Base-by-base conservation (phyloP, 768 basidiomycete genomes). In the Macrolepiota albuminosa region DNA sequence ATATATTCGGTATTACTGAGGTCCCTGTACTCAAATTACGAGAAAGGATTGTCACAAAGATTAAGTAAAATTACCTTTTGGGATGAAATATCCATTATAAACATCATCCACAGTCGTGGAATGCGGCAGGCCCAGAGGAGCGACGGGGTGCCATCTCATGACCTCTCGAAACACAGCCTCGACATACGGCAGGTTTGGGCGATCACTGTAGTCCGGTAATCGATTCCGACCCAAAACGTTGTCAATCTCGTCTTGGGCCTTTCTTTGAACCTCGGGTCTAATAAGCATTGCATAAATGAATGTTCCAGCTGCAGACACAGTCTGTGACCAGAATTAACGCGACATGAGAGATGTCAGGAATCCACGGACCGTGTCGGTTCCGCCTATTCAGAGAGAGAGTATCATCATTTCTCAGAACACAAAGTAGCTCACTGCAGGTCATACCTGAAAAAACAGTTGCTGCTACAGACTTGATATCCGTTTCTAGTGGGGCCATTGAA, bases 151-250 rank as follows among this genome's bases (percentile, higher is more conserved):
- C 76, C 78, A 78, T 13, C 78, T 70, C 54, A 76, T 48, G 1
- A 74, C 65, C 58, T 81, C 80, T 53, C 74, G 73, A 0, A 63
- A 63, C 18, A 81, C 64, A 1, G 78, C 78, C 31, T 75, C 71
- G 13, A 77, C 43, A 55, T 74, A 79, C 29, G 29, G 29, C 29
- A 29, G 29, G 29, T 29, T 29, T 29, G 29, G 29, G 29, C 29
- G 29, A 29, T 29, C 29, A 29, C 29, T 29, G 29, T 29, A 29
- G 3, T 66, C 71, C 46, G 78, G 78, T 13, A 79, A 70, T 42
- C 75, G 73, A 54, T 71, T 67, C 34, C 66, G 61, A 36, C 76
- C 75, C 49, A 78, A 21, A 24, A 78, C 68, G n/a, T 64, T 61
- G 53, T 80, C 29, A 29, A 29, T 29, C 29, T 29, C 29, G 29